phyloP scores from a whole-genome alignment of 169 alveolate species.

The Eimeria maxima region DNA sequence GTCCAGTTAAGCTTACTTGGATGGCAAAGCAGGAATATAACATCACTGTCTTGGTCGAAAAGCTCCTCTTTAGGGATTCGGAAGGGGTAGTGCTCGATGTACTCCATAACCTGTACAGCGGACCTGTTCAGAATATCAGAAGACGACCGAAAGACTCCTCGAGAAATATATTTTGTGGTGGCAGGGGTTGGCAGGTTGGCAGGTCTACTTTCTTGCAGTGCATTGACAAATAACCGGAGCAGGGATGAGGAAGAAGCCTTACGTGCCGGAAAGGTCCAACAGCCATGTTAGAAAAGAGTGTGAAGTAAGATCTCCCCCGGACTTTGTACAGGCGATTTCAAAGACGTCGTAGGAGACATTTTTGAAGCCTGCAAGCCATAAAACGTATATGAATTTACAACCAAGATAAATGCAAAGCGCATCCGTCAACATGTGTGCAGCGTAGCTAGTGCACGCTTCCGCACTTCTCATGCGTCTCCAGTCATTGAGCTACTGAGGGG shows the following conservation, averaged over 20 bases:
- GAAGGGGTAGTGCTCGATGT: constrained; percentile 76
- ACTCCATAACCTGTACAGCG: constrained; percentile 75
- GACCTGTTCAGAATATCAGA: constrained; percentile 56
- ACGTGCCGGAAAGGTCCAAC: constrained; percentile 70
- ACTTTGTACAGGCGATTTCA: constrained; percentile 29
- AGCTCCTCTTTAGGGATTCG: constrained; percentile 54
- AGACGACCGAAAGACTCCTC: neutral
- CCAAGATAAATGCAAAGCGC: neutral
- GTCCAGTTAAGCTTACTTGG: constrained; percentile 30
- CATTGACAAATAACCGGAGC: neutral
- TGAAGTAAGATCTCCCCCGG: constrained; percentile 64
- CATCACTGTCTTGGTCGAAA: constrained; percentile 71
- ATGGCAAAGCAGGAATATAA: constrained; percentile 69
- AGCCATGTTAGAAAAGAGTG: constrained; percentile 65
- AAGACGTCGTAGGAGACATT: constrained; percentile 61
- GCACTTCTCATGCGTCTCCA: neutral
- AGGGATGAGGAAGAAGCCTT: neutral
- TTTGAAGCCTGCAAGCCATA: constrained; percentile 9
- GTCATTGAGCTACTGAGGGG: neutral
- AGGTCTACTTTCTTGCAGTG: neutral
- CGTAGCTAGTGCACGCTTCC: neutral
- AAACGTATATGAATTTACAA: neutral
- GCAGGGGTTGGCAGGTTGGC: neutral
- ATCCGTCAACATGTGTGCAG: neutral
- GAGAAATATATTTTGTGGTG: neutral